Conservation (phyloP, 371 early-diverging fungal genomes). For the Mortierella sp. region DNA sequence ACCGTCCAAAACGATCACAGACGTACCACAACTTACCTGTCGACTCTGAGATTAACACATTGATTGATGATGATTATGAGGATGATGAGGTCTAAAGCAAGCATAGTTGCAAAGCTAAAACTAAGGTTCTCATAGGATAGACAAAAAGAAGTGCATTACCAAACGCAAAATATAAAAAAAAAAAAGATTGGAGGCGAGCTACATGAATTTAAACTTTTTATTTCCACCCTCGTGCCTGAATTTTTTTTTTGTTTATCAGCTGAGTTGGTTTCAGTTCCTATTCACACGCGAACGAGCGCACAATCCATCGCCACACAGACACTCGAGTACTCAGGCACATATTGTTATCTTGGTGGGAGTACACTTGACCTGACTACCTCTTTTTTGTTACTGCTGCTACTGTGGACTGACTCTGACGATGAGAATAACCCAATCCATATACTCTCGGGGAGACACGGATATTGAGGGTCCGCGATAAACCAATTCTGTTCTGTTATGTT, state of each 20-base stretch:
- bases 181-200: neutral
- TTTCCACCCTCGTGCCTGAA: no score
- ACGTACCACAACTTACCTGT: slow-evolving; percentile 54
- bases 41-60: slow-evolving; percentile 55
- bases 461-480: neutral
- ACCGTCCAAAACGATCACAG: slow-evolving; percentile 52
- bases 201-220: slow-evolving; percentile 3
- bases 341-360: neutral
- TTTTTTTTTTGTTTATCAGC: neutral
- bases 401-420: no score
- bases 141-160: neutral
- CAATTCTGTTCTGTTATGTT: no score
- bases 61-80: slow-evolving; percentile 54
- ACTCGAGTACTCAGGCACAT: neutral
- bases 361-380: neutral
- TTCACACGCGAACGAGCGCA: neutral
- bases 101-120: neutral
- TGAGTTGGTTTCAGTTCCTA: neutral
- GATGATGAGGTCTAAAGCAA: slow-evolving; percentile 41
- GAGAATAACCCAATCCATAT: no score
- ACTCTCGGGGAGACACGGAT: neutral
- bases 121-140: neutral
- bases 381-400: no score
- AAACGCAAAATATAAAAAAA: neutral
- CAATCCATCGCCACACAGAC: neutral